Percentiles rank a stretch among this genome's conserved stretches.
Evolutionary conservation across 2,329 filamentous ascomycete species (phyloP).

Genomic region (Alternaria dauci): DNA sequence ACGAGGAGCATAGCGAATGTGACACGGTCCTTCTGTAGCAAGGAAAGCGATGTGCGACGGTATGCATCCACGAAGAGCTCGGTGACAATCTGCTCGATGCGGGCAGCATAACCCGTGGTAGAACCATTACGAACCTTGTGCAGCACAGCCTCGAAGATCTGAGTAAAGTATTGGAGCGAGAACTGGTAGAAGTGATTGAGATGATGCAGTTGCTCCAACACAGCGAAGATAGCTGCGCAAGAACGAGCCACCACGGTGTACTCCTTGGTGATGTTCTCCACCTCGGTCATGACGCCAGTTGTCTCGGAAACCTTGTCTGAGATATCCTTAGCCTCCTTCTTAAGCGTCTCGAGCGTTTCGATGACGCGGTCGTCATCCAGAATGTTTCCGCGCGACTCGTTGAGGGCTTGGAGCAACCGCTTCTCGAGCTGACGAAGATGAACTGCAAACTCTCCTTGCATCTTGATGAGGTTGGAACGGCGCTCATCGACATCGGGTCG

Average conservation of each 20-base stretch:
- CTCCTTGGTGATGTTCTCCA: constrained; percentile 92
- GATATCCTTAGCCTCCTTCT: constrained; percentile 96
- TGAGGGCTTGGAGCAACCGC: constrained; percentile 89
- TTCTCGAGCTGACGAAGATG: constrained; percentile 96
- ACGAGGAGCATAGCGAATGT: constrained; percentile 94
- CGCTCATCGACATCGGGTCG: constrained; percentile 96
- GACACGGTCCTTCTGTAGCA: constrained; percentile 93
- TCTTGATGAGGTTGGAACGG: constrained; percentile 95
- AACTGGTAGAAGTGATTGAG: constrained; percentile 99
- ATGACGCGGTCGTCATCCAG: constrained; percentile 98
- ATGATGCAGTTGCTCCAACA: constrained; percentile 95
- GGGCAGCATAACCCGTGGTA: constrained; percentile 76
- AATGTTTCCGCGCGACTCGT: constrained; percentile 97
- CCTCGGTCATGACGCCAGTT: constrained; percentile 97
- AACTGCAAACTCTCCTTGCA: constrained; percentile 99
- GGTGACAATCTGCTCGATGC: constrained; percentile 88
- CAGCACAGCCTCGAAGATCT: constrained; percentile 95
- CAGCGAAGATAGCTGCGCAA: constrained; percentile 96
- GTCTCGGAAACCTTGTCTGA: constrained; percentile 96
- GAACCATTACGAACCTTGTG: constrained; percentile 78
- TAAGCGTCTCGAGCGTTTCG: constrained; percentile 94
- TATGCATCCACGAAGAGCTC: constrained; percentile 92
- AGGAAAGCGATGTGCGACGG: constrained; percentile 88
- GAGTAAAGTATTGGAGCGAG: constrained; percentile 95
- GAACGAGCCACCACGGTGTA: constrained; percentile 93